A percentile compares a stretch with the other conserved stretches of the same genome.
These are phyloP conservation scores for Acacia pycnantha DNA, from an alignment of 331 rosid genomes.

Conservation along the genomic window DNA sequence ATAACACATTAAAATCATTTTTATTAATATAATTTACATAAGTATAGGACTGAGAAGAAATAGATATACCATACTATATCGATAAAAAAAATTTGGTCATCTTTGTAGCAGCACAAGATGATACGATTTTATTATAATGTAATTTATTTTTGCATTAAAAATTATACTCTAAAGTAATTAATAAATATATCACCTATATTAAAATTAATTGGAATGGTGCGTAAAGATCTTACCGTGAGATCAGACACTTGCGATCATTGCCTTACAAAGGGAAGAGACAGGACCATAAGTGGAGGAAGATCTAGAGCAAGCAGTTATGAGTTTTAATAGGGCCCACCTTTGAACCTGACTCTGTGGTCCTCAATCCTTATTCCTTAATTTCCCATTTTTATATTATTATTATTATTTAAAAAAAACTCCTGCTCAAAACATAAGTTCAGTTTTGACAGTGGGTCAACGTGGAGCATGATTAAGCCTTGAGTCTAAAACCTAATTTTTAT, in stretches of 20 bases:
- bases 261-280: background rate
- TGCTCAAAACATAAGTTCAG: background rate
- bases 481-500: background rate
- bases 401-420: background rate
- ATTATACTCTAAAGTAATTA: background rate
- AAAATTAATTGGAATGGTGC: background rate
- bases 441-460: background rate
- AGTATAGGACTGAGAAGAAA: too few species aligned
- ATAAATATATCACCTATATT: background rate
- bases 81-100: too few species aligned
- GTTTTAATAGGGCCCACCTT: conserved; percentile 31
- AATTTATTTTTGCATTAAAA: too few species aligned
- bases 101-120: background rate
- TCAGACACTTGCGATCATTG: conserved; percentile 1
- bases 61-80: background rate
- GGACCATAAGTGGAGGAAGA: conserved; percentile 16
- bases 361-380: background rate
- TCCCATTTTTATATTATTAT: too few species aligned
- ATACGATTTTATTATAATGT: background rate
- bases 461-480: background rate
- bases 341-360: conserved; percentile 3
- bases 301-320: conserved; percentile 14
- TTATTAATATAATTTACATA: too few species aligned
- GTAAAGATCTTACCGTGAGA: background rate
- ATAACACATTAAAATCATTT: too few species aligned